A percentile compares a stretch with the other conserved stretches of the same genome.
These are phyloP conservation scores for Kwoniella shivajii DNA, from an alignment of 1,284 basidiomycete genomes.

Conservation along the genomic window DNA sequence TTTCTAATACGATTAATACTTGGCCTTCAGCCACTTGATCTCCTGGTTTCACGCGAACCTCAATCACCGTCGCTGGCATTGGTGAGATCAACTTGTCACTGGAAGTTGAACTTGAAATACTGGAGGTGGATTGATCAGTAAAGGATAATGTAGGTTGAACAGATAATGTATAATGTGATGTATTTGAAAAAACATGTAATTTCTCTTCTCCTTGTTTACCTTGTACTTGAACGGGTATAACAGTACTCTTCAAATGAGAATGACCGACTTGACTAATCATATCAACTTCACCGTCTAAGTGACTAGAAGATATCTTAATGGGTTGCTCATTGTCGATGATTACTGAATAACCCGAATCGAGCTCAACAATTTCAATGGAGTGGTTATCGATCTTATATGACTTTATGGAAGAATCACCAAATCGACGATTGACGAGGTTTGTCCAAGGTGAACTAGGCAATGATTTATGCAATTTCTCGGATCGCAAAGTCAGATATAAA, in stretches of 20 bases:
- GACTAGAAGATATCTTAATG: conserved; percentile 8
- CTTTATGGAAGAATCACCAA: conserved; percentile 58
- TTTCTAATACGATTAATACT: conserved; percentile 80
- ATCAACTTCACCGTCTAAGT: conserved; percentile 12
- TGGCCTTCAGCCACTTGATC: conserved; percentile 79
- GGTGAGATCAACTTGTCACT: conserved; percentile 58
- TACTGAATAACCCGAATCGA: conserved; percentile 24
- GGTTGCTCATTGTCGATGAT: conserved; percentile 17
- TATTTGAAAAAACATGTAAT: conserved; percentile 43
- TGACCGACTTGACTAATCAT: conserved; percentile 31
- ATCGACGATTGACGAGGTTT: conserved; percentile 68
- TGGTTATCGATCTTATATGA: conserved; percentile 38
- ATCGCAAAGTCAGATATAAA: conserved; percentile 66
- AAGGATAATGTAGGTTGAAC: conserved; percentile 15
- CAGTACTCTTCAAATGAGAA: conserved; percentile 24
- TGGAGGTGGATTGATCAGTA: conserved; percentile 10
- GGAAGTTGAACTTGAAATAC: neutral
- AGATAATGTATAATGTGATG: conserved; percentile 32
- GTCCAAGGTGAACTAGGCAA: conserved; percentile 59
- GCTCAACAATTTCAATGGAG: conserved; percentile 22
- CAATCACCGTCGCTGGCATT: conserved; percentile 88
- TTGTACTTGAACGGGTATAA: conserved; percentile 28
- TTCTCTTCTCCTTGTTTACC: conserved; percentile 22
- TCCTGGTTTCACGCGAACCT: conserved; percentile 74
- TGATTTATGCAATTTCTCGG: conserved; percentile 8